Conservation (phyloP, 2,329 filamentous ascomycete genomes). For the Pseudocercospora eumusae region DNA sequence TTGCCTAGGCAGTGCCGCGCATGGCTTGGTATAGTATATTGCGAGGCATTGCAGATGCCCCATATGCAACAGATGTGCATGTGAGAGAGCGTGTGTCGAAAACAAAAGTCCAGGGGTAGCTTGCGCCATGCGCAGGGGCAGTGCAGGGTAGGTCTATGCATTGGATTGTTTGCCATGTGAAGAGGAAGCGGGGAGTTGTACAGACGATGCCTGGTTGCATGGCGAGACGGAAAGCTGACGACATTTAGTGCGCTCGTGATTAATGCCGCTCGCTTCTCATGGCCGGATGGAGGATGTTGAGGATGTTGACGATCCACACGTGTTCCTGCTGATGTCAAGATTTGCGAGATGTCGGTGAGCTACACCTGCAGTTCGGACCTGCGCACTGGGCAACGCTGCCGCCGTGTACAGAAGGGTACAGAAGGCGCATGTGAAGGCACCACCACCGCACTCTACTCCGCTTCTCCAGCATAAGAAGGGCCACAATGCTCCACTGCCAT, state of each 20-base stretch:
- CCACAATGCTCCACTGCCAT: neutral
- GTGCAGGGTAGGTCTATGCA: too few relatives aligned
- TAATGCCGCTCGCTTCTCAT: neutral
- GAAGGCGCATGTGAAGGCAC: constrained; percentile 1
- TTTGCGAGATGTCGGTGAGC: constrained; percentile 3
- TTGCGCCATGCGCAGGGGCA: constrained; percentile 5
- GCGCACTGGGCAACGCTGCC: constrained; percentile 4
- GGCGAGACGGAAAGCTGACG: neutral
- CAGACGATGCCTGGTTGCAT: constrained; percentile 6
- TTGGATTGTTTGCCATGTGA: neutral
- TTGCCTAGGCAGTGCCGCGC: constrained; percentile 5
- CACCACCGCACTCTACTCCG: neutral
- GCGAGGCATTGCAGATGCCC: neutral
- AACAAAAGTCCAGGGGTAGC: neutral
- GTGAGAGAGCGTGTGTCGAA: neutral
- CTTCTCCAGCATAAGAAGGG: neutral
- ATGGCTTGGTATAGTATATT: neutral
- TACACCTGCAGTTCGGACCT: neutral
- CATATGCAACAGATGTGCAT: constrained; percentile 5
- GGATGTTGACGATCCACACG: neutral
- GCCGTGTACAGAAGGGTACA: constrained; percentile 7
- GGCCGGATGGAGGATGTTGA: neutral
- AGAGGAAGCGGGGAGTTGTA: constrained; percentile 1
- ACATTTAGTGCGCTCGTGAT: constrained; percentile 1
- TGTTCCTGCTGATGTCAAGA: neutral